Percentiles rank a stretch among this genome's conserved stretches.
Conservation (phyloP, 73 alveolate genomes). For the Paraurostyla sp. region DNA sequence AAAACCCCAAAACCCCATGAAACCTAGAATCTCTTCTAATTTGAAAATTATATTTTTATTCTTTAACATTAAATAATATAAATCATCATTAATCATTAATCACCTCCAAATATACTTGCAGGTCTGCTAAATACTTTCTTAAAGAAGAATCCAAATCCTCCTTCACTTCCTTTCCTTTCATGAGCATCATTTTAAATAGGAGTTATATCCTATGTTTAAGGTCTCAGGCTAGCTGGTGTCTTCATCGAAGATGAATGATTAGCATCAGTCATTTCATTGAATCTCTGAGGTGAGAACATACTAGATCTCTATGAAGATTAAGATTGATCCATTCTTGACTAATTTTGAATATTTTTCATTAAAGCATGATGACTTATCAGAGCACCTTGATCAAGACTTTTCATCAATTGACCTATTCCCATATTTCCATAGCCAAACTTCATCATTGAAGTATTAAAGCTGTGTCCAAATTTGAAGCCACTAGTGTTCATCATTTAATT, state of each 20-base stretch:
- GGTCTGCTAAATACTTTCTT: background rate
- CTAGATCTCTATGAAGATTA: too few species aligned
- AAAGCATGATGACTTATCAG: background rate
- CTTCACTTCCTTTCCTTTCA: background rate
- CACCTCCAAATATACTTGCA: background rate
- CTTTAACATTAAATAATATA: too few species aligned
- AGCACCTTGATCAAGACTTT: background rate
- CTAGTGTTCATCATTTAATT: background rate
- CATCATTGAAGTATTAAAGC: slow-evolving; percentile 1
- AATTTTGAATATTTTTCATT: background rate
- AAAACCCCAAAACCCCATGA: too few species aligned
- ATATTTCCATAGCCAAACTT: slow-evolving; percentile 26
- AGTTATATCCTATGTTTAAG: background rate
- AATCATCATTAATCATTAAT: background rate
- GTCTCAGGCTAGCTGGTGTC: background rate
- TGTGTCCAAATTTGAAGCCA: background rate
- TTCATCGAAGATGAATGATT: too few species aligned
- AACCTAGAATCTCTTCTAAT: too few species aligned
- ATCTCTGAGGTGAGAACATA: too few species aligned
- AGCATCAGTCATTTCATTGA: too few species aligned
- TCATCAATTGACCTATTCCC: slow-evolving; percentile 32
- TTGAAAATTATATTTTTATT: too few species aligned
- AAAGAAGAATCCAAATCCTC: slow-evolving; percentile 11
- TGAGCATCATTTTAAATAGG: background rate
- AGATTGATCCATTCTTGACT: background rate